Evolutionary conservation across 1,284 basidiomycete species (phyloP).

Genomic region (Mycena sp.): DNA sequence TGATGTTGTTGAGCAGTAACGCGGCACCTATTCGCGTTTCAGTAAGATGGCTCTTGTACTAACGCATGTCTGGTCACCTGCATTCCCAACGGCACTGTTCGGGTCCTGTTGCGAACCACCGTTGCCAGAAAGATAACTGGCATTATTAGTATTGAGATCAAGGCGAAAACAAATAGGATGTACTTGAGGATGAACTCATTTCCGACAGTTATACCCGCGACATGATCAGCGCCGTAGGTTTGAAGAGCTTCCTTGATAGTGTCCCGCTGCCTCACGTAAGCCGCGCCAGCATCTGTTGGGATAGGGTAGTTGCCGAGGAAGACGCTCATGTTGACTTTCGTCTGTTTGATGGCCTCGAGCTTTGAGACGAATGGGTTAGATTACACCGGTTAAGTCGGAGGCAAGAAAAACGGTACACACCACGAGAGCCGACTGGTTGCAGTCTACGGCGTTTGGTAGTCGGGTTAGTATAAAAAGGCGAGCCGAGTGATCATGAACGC

Average conservation of each 20-base stretch:
- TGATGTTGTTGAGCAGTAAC: conserved; percentile 37
- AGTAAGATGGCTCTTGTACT: background rate
- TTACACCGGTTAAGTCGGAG: background rate
- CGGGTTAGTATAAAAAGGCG: background rate
- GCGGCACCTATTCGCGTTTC: conserved; percentile 41
- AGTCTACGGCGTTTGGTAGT: conserved; percentile 9
- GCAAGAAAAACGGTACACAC: conserved; percentile 21
- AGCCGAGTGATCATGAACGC: background rate
- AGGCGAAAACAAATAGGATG: conserved; percentile 29
- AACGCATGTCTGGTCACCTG: background rate
- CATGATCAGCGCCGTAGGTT: conserved; percentile 54
- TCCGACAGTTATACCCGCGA: conserved; percentile 74
- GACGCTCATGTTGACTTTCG: conserved; percentile 80
- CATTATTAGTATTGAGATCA: background rate
- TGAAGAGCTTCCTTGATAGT: conserved; percentile 29
- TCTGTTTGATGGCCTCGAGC: conserved; percentile 86
- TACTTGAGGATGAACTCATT: conserved; percentile 75
- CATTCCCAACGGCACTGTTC: conserved; percentile 56
- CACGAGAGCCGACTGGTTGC: conserved; percentile 37
- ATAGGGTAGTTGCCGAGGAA: conserved; percentile 75
- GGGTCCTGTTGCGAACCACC: conserved; percentile 41
- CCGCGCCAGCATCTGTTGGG: conserved; percentile 56
- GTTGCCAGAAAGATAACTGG: conserved; percentile 54
- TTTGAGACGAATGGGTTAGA: conserved; percentile 25
- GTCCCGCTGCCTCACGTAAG: conserved; percentile 35